A percentile compares a stretch with the other conserved stretches of the same genome.
Evolutionary conservation across 768 basidiomycete genomes (phyloP).

Genomic region (Suillus subaureus): DNA sequence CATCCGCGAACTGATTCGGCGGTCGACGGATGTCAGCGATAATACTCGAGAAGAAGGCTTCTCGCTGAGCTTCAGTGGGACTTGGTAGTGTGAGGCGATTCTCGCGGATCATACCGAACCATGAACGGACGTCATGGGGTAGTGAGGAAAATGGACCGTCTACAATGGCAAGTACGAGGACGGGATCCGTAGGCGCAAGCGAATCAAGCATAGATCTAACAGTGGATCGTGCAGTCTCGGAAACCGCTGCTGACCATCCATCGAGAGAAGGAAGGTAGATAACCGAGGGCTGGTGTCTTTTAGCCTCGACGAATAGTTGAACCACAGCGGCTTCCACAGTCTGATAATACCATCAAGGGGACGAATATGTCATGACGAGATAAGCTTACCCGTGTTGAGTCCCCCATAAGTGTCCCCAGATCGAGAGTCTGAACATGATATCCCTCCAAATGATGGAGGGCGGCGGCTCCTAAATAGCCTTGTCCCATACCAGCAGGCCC

Average conservation of each 20-base stretch:
- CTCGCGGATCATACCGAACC: constrained; percentile 84
- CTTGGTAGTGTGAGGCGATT: constrained; percentile 67
- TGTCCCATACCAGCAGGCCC: constrained; percentile 91
- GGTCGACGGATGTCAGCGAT: constrained; percentile 70
- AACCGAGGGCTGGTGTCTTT: constrained; percentile 94
- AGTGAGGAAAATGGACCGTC: constrained; percentile 74
- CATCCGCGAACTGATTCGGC: constrained; percentile 90
- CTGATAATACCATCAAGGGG: constrained; percentile 40
- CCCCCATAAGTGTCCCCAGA: constrained; percentile 83
- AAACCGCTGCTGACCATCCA: constrained; percentile 83
- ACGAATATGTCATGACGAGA: not conserved
- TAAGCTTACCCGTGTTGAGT: constrained; percentile 79
- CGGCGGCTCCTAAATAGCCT: constrained; percentile 84
- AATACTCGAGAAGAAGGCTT: constrained; percentile 75
- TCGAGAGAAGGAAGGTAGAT: constrained; percentile 91
- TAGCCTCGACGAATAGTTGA: constrained; percentile 95
- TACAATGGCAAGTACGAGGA: constrained; percentile 88
- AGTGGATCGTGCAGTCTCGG: constrained; percentile 82
- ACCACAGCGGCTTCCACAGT: constrained; percentile 91
- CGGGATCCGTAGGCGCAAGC: constrained; percentile 87
- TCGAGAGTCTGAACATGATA: constrained; percentile 95
- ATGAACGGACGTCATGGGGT: constrained; percentile 80
- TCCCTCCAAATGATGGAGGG: constrained; percentile 92
- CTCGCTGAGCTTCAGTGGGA: constrained; percentile 60
- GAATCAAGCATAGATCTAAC: constrained; percentile 91